phyloP scores from a whole-genome alignment of 2,329 filamentous ascomycete genomes.

The Sarocladiaceae sp. region DNA sequence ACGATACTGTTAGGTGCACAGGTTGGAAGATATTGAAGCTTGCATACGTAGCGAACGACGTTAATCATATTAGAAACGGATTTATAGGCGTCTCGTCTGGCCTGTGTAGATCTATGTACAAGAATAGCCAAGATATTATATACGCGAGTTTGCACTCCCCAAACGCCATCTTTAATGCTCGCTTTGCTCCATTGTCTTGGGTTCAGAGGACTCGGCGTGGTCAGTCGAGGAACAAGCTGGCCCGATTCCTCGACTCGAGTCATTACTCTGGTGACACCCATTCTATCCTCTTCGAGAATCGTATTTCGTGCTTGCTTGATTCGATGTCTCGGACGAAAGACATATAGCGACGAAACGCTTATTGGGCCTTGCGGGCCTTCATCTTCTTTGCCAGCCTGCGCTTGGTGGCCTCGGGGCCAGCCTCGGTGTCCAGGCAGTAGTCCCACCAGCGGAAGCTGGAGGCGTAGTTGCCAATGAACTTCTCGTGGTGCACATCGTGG shows the following conservation, averaged over 20 bases:
- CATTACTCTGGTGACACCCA: no score
- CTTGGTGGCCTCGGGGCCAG: constrained; percentile 81
- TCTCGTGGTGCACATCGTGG: constrained; percentile 96
- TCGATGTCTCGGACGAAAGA: no score
- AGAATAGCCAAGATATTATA: constrained; percentile 7
- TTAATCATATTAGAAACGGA: constrained; percentile 26
- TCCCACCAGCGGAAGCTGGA: constrained; percentile 99
- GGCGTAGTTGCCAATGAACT: constrained; percentile 96
- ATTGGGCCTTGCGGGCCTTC: constrained; percentile 58
- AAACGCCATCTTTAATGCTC: constrained; percentile 7
- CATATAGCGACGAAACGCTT: constrained; percentile 22
- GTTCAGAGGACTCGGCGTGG: no score
- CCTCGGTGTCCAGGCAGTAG: constrained; percentile 88
- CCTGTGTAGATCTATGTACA: constrained; percentile 9
- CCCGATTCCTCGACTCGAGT: no score
- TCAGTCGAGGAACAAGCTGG: no score
- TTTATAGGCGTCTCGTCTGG: constrained; percentile 21
- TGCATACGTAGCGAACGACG: constrained; percentile 20
- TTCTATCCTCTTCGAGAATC: background rate
- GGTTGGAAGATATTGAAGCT: no score
- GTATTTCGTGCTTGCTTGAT: background rate
- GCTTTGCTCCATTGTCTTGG: no score
- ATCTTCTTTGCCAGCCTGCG: constrained; percentile 75
- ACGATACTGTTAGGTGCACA: no score
- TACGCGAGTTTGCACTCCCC: constrained; percentile 4